phyloP scores from a whole-genome alignment of 78 protist genomes.

The Diacronema lutheri region DNA sequence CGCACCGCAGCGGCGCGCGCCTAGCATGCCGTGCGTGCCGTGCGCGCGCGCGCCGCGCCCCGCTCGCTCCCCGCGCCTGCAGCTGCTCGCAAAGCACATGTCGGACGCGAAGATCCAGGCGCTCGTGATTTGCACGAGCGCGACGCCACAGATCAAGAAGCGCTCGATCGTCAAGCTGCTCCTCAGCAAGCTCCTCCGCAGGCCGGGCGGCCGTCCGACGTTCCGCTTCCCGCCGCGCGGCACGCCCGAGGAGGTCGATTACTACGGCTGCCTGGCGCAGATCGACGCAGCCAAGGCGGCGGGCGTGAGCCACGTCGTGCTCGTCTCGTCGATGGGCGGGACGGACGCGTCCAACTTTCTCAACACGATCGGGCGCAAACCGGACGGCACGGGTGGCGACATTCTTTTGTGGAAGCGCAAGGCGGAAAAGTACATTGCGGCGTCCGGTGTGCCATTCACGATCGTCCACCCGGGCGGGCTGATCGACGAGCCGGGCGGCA shows the following conservation, averaged over 20 bases:
- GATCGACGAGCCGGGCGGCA: not conserved
- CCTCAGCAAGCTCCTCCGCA: not conserved
- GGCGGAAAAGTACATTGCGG: not conserved
- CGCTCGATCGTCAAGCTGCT: not conserved
- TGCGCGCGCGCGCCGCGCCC: too few relatives aligned
- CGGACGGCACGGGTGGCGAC: not conserved
- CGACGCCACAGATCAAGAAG: not conserved
- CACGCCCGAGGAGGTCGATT: constrained; percentile 12
- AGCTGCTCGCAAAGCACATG: too few relatives aligned
- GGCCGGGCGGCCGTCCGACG: not conserved
- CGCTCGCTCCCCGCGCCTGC: too few relatives aligned
- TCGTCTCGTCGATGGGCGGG: not conserved
- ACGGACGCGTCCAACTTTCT: not conserved
- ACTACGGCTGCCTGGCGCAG: not conserved
- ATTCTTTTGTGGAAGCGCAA: constrained; percentile 12
- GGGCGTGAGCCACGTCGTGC: not conserved
- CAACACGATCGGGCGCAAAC: not conserved
- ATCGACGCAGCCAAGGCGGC: not conserved
- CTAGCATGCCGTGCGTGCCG: too few relatives aligned
- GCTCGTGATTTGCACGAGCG: not conserved
- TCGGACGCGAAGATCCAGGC: not conserved
- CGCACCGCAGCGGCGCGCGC: too few relatives aligned
- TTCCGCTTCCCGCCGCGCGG: not conserved
- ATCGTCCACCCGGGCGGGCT: constrained; percentile 6
- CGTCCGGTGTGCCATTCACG: not conserved